These are phyloP conservation scores for Scedosporium apiospermum DNA, from an alignment of 2,329 filamentous ascomycete genomes.

Conservation along the genomic window DNA sequence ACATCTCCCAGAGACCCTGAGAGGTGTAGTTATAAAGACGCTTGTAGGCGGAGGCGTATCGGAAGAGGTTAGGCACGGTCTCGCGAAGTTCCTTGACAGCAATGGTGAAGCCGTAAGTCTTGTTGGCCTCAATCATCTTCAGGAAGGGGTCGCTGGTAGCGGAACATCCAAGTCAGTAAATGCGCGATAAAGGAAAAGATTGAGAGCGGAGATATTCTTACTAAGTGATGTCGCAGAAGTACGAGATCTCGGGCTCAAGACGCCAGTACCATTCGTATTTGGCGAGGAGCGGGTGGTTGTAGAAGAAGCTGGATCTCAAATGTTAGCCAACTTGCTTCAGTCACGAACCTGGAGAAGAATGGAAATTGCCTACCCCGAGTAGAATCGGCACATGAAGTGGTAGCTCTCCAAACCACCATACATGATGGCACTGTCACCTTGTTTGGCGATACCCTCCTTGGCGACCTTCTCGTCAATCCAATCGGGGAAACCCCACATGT, in stretches of 20 bases:
- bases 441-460: constrained; percentile 91
- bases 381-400: constrained; percentile 98
- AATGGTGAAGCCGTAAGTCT: constrained; percentile 98
- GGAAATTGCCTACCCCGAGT: constrained; percentile 65
- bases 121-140: constrained; percentile 88
- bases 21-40: constrained; percentile 82
- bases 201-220: constrained; percentile 28
- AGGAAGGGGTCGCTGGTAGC: constrained; percentile 74
- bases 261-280: constrained; percentile 99
- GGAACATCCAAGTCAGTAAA: not conserved
- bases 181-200: not conserved
- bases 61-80: constrained; percentile 96
- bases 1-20: constrained; percentile 98
- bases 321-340: constrained; percentile 13
- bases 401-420: constrained; percentile 98
- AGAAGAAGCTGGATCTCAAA: constrained; percentile 61
- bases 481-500: constrained; percentile 94
- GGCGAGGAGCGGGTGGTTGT: constrained; percentile 85
- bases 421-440: constrained; percentile 97
- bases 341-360: not conserved
- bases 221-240: constrained; percentile 99
- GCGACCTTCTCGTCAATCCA: constrained; percentile 93
- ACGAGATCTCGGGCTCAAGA: constrained; percentile 97
- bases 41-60: constrained; percentile 97
- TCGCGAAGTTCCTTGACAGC: constrained; percentile 96